Percentiles rank a stretch among this genome's conserved stretches.
Conservation (phyloP, 768 basidiomycete genomes). For the Pulveroboletus sp. region DNA sequence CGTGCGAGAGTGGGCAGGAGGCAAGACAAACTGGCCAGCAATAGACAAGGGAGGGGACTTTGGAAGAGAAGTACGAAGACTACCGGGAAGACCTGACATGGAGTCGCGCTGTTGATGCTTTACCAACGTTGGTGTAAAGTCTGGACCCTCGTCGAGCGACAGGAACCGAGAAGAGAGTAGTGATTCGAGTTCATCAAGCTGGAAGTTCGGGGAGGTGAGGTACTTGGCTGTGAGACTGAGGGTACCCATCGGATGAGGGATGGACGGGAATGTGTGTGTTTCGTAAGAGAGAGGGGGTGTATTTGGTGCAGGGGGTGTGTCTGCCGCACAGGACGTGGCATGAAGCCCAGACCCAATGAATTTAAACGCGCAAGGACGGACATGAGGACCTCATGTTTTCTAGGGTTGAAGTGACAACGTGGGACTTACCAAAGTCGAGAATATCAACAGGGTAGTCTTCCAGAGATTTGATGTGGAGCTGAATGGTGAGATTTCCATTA, state of each 20-base stretch:
- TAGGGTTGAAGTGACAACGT: conserved; percentile 22
- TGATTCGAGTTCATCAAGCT: conserved; percentile 72
- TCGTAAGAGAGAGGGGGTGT: conserved; percentile 42
- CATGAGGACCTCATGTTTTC: conserved; percentile 29
- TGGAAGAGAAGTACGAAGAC: conserved; percentile 43
- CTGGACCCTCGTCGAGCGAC: conserved; percentile 58
- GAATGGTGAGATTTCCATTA: conserved; percentile 44
- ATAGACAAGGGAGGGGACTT: conserved; percentile 41
- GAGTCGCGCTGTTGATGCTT: conserved; percentile 62
- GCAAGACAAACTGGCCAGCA: conserved; percentile 44
- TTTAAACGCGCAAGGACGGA: conserved; percentile 19
- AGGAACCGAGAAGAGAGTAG: conserved; percentile 69
- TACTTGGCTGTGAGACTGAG: conserved; percentile 61
- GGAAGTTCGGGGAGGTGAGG: conserved; percentile 63
- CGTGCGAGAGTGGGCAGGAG: conserved; percentile 32
- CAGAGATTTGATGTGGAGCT: conserved; percentile 40
- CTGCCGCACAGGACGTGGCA: conserved; percentile 21
- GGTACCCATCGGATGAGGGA: conserved; percentile 65
- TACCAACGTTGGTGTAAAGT: conserved; percentile 68
- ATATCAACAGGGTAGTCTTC: conserved; percentile 28
- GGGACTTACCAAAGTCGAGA: conserved; percentile 36
- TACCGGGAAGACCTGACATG: conserved; percentile 38
- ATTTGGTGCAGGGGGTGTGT: conserved; percentile 37
- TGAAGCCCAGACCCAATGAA: conserved; percentile 8
- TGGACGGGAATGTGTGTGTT: conserved; percentile 57